These are phyloP conservation scores for Carallia pectinifolia DNA, from an alignment of 345 rosid species.

Conservation along the genomic window DNA sequence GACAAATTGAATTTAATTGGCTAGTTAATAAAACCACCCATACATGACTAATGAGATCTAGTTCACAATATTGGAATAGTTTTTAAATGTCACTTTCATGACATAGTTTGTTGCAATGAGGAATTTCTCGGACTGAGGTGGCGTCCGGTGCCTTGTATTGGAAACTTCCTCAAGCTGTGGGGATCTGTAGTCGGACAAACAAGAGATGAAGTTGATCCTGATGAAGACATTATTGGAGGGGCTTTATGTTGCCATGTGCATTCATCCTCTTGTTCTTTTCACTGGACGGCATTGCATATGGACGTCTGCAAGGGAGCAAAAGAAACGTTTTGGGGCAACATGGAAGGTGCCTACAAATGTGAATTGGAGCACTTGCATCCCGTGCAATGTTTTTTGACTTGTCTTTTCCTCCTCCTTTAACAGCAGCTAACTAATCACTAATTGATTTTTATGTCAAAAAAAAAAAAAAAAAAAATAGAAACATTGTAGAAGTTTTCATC, in stretches of 20 bases:
- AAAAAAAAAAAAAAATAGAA: too few species aligned
- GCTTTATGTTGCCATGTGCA: constrained; percentile 53
- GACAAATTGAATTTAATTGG: too few species aligned
- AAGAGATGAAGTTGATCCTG: constrained; percentile 43
- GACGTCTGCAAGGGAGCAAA: too few species aligned
- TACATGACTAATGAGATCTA: too few species aligned
- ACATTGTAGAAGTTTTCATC: background rate
- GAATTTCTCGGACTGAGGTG: background rate
- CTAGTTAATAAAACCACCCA: too few species aligned
- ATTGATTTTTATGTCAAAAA: too few species aligned
- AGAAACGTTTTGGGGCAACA: too few species aligned
- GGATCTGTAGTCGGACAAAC: constrained; percentile 38
- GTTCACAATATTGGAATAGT: background rate
- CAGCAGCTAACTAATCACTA: too few species aligned
- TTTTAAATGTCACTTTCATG: constrained; percentile 39
- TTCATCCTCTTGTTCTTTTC: constrained; percentile 40
- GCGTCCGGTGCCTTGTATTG: constrained; percentile 3
- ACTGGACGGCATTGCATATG: constrained; percentile 32
- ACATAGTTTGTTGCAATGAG: constrained; percentile 10
- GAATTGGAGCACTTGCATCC: too few species aligned
- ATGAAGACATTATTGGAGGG: constrained; percentile 51
- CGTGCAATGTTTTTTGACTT: too few species aligned
- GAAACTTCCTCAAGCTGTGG: constrained; percentile 14
- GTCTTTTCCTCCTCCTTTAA: too few species aligned
- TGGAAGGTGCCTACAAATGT: too few species aligned